These are phyloP conservation scores for Saccharomycopsis javanensis DNA, from an alignment of 805 yeast genomes.

Conservation along the genomic window DNA sequence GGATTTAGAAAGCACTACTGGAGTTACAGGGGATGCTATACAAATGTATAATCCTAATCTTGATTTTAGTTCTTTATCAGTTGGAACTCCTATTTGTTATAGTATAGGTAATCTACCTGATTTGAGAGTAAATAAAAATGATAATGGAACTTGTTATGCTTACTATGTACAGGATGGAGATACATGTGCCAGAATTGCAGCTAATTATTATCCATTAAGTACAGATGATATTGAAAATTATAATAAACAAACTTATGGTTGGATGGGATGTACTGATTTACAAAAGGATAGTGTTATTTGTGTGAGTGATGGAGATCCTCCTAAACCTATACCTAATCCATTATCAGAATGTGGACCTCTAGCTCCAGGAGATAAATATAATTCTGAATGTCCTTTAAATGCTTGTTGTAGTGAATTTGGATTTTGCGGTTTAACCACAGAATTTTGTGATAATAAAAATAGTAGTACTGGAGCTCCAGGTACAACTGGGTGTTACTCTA, in stretches of 20 bases:
- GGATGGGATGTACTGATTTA: conserved; percentile 2
- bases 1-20: not conserved
- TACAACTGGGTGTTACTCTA: conserved; percentile 1
- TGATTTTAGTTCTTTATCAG: not conserved
- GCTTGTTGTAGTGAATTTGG: conserved; percentile 5
- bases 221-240: conserved; percentile 2
- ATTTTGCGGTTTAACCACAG: not conserved
- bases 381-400: conserved; percentile 5
- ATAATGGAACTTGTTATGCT: conserved; percentile 3
- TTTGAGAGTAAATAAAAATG: not conserved
- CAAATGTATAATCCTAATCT: conserved; percentile 4
- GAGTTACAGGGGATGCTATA: not conserved
- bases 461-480: conserved; percentile 1
- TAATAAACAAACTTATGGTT: conserved; percentile 2
- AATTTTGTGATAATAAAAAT: not conserved
- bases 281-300: conserved; percentile 1
- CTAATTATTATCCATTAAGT: conserved; percentile 3
- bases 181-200: conserved; percentile 4
- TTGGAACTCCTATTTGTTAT: not conserved
- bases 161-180: conserved; percentile 3
- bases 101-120: conserved; percentile 6
- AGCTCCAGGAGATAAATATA: conserved; percentile 7
- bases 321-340: conserved; percentile 2
- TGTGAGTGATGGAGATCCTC: conserved; percentile 4
- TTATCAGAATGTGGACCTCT: conserved; percentile 6